A percentile compares a stretch with the other conserved stretches of the same genome.
Evolutionary conservation across 78 protist genomes (phyloP).

Genomic region (Acrasis kona): DNA sequence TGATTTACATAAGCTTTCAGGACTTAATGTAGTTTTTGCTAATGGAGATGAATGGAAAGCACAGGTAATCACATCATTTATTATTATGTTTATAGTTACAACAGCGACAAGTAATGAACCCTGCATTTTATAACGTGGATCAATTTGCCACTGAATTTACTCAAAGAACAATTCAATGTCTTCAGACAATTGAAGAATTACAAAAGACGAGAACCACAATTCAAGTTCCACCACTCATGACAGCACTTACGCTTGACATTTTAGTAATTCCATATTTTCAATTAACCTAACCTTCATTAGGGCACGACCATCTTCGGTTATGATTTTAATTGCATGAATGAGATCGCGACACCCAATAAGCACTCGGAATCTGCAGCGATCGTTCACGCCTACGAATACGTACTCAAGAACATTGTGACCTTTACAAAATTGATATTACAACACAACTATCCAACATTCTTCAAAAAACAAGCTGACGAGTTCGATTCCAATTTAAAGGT

Average conservation of each 20-base stretch:
- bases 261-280: not conserved
- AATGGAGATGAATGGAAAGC: not conserved
- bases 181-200: too few relatives aligned
- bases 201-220: too few relatives aligned
- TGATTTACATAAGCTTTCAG: too few relatives aligned
- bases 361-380: not conserved
- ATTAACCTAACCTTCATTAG: not conserved
- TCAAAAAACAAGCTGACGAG: not conserved
- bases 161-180: too few relatives aligned
- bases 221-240: too few relatives aligned
- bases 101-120: too few relatives aligned
- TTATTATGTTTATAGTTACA: too few relatives aligned
- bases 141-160: too few relatives aligned
- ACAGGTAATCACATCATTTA: not conserved
- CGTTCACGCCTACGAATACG: not conserved
- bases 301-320: not conserved
- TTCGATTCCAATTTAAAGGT: not conserved
- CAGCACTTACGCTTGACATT: not conserved
- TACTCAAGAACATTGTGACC: not conserved
- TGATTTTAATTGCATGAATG: too few relatives aligned
- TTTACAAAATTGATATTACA: not conserved
- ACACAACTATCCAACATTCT: not conserved
- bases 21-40: not conserved
- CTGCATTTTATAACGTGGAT: too few relatives aligned
- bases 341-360: too few relatives aligned